Conservation (phyloP, 768 basidiomycete genomes). For the Tricholoma matsutake region DNA sequence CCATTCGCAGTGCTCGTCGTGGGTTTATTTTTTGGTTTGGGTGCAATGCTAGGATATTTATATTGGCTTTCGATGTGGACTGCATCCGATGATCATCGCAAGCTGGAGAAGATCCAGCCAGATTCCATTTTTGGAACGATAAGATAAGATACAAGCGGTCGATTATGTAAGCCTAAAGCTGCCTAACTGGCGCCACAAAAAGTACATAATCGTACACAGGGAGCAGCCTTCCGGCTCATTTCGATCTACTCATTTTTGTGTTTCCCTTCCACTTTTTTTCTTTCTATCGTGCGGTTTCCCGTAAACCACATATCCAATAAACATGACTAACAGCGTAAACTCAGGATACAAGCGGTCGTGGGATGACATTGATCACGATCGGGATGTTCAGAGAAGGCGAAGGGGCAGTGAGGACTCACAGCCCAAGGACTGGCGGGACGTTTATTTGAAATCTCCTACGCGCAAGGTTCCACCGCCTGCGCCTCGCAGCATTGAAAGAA, state of each 20-base stretch:
- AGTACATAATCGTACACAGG: constrained; percentile 1
- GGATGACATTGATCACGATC: constrained; percentile 51
- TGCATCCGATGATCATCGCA: too few species aligned
- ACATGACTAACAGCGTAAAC: constrained; percentile 74
- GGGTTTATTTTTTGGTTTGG: background rate
- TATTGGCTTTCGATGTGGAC: background rate
- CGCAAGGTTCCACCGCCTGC: constrained; percentile 21
- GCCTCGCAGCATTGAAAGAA: constrained; percentile 32
- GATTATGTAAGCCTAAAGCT: too few species aligned
- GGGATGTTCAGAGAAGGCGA: constrained; percentile 50
- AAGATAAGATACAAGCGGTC: too few species aligned
- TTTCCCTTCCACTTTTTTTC: constrained; percentile 15
- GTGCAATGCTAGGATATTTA: background rate
- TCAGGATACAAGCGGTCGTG: constrained; percentile 82
- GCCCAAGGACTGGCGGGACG: constrained; percentile 68
- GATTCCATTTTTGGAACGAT: too few species aligned
- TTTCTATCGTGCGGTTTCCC: constrained; percentile 78
- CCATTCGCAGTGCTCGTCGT: background rate
- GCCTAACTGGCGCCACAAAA: too few species aligned
- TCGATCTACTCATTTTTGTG: constrained; percentile 7
- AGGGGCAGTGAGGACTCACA: constrained; percentile 46
- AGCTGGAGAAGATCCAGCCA: too few species aligned
- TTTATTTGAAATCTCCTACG: constrained; percentile 46
- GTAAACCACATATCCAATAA: constrained; percentile 53
- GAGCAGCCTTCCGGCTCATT: background rate